Conservation (phyloP, 73 alveolate species). For the Breviolum minutum region DNA sequence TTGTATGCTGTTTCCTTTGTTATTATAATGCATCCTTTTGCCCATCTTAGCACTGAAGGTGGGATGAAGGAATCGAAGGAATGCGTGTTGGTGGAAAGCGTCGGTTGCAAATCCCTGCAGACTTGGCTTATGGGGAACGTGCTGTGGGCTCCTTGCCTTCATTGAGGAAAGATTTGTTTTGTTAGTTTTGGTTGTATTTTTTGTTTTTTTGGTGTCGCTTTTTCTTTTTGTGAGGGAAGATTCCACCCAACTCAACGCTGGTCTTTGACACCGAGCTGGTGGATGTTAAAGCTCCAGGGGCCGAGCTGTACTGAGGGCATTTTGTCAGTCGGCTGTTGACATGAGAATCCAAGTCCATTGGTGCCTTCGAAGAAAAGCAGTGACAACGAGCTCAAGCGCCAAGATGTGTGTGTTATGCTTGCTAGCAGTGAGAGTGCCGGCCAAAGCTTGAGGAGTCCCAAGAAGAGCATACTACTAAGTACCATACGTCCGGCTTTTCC, state of each 20-base stretch:
- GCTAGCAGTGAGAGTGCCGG: too few species aligned
- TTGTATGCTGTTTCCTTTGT: too few species aligned
- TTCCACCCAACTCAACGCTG: constrained; percentile 89
- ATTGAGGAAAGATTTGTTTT: too few species aligned
- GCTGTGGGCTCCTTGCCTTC: constrained; percentile 5
- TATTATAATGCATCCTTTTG: too few species aligned
- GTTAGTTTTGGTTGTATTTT: too few species aligned
- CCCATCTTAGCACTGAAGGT: background rate
- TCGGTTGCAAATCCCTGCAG: constrained; percentile 69
- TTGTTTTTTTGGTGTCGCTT: background rate
- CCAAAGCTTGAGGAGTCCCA: too few species aligned
- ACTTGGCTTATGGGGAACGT: constrained; percentile 60
- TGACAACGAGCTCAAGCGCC: too few species aligned
- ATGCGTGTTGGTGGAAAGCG: constrained; percentile 89
- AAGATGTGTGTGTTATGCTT: too few species aligned
- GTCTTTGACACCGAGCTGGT: constrained; percentile 79
- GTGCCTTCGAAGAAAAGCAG: too few species aligned
- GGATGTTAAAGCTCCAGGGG: constrained; percentile 35
- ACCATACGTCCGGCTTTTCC: too few species aligned
- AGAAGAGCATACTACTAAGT: too few species aligned
- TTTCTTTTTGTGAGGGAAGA: constrained; percentile 5
- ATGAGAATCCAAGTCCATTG: too few species aligned
- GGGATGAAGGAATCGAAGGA: constrained; percentile 92
- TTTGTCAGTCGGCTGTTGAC: background rate
- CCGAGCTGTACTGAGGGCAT: background rate